These are phyloP conservation scores for Amylocystis lapponica DNA, from an alignment of 768 basidiomycete genomes.

Conservation along the genomic window DNA sequence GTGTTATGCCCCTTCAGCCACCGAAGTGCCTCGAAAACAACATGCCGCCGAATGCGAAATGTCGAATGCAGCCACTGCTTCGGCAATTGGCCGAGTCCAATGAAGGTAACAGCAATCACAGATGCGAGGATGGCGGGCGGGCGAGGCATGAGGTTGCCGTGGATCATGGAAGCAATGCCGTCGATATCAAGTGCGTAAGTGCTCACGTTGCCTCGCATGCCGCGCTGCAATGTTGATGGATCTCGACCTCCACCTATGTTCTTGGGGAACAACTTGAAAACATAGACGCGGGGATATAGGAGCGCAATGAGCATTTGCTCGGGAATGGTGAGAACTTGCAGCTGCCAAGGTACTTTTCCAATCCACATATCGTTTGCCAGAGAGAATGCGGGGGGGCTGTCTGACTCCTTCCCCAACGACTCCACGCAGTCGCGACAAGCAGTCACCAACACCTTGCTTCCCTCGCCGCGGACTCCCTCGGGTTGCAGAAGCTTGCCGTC, in stretches of 20 bases:
- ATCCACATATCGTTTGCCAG: slow-evolving; percentile 36
- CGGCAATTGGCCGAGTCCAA: slow-evolving; percentile 24
- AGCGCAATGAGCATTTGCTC: slow-evolving; percentile 32
- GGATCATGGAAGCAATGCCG: slow-evolving; percentile 27
- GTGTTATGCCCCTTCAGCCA: slow-evolving; percentile 35
- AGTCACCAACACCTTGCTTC: background rate
- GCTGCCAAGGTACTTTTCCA: slow-evolving; percentile 26
- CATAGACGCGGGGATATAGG: slow-evolving; percentile 26
- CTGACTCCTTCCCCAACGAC: background rate
- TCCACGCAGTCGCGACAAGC: background rate
- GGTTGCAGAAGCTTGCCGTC: background rate
- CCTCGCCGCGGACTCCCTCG: background rate
- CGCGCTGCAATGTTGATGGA: slow-evolving; percentile 7
- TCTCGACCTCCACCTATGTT: background rate
- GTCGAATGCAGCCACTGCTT: slow-evolving; percentile 22
- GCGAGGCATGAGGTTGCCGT: slow-evolving; percentile 30
- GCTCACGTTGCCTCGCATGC: slow-evolving; percentile 31
- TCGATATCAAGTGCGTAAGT: slow-evolving; percentile 23
- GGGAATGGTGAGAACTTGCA: slow-evolving; percentile 27
- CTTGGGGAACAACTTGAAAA: slow-evolving; percentile 33
- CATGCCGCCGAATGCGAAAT: slow-evolving; percentile 27
- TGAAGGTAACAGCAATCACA: slow-evolving; percentile 29
- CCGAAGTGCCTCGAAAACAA: slow-evolving; percentile 24
- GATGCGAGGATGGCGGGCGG: slow-evolving; percentile 22
- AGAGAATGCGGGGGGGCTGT: slow-evolving; percentile 3